Percentiles rank a stretch among this genome's conserved stretches.
Evolutionary conservation across 192 early-diverging fungal species (phyloP).

Genomic region (Rhizophlyctis rosea): DNA sequence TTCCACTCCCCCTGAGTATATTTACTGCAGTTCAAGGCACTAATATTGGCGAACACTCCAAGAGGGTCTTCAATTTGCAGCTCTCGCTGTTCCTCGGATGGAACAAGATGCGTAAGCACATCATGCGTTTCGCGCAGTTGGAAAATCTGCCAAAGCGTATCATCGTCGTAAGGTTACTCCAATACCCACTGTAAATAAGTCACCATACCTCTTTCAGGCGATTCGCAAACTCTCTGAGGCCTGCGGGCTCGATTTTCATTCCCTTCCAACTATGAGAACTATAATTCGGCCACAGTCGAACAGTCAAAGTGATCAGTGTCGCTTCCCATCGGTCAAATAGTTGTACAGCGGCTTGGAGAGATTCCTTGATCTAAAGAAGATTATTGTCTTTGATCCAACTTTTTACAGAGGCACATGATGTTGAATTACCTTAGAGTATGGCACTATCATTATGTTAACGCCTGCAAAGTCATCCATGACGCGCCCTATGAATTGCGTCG

Average conservation of each 20-base stretch:
- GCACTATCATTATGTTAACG: slow-evolving; percentile 8
- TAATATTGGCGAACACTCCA: slow-evolving; percentile 9
- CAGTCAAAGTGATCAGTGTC: slow-evolving; percentile 33
- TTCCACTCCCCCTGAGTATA: slow-evolving; percentile 32
- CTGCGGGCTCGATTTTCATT: slow-evolving; percentile 17
- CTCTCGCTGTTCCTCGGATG: slow-evolving; percentile 32
- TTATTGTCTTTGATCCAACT: not conserved
- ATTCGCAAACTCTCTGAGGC: slow-evolving; percentile 15
- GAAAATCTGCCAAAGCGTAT: slow-evolving; percentile 18
- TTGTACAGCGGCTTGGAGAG: slow-evolving; percentile 19
- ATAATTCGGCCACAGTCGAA: slow-evolving; percentile 47
- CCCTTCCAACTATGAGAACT: slow-evolving; percentile 43
- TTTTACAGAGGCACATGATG: not conserved
- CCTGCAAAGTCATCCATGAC: slow-evolving; percentile 25
- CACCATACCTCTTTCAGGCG: slow-evolving; percentile 37
- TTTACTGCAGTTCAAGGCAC: slow-evolving; percentile 27
- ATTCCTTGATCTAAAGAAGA: slow-evolving; percentile 36
- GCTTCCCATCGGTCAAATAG: slow-evolving; percentile 23
- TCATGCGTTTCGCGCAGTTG: slow-evolving; percentile 24
- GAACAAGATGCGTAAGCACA: slow-evolving; percentile 27
- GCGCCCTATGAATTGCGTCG: slow-evolving; percentile 27
- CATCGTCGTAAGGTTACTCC: slow-evolving; percentile 2
- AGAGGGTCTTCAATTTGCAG: slow-evolving; percentile 24
- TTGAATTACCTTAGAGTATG: slow-evolving; percentile 12
- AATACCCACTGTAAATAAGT: not conserved